Evolutionary conservation across 1,139 yeast species (phyloP), one percentile per base, ranked within the genome.

Genomic region (Kodamaea ohmeri): DNA sequence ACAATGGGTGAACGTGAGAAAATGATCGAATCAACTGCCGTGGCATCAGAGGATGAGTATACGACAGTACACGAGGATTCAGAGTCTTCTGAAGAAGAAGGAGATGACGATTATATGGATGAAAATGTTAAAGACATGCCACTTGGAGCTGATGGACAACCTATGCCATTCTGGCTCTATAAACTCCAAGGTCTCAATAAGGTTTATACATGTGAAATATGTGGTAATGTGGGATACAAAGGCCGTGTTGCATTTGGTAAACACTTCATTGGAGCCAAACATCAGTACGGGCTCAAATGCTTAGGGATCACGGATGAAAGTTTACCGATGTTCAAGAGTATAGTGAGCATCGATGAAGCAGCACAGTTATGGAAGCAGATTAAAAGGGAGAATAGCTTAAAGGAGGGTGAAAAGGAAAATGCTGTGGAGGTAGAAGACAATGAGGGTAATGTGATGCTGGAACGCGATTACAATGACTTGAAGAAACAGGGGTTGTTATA

Each of bases 81-180:
- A 2, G 25, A 20, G 19, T 51, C 45, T 1, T 16, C 41, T 3
- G 61, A 65, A n/a, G 60, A 59, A 24, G 66, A 65, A 15, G 61
- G 59, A 8, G 63, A 55, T n/a, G 53, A 53, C 12, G 61, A 59
- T 14, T 58, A 53, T 16, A 63, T 57, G 35, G 53, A 51, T 11
- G 53, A 55, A 41, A 38, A 36, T 27, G 34, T 33, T 42, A 67
- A 78, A 40, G 78, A 83, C 44, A 60, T 87, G 39, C 96, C 96
- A 0, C 46, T 87, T 1, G 97, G 96, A 0, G 75, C 87, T 25
- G 96, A 90, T 59, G 97, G 97, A 0, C 75, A 75, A 29, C 97
- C 97, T 0, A 88, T 92, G 27, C 98, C 98, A 1, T 79, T 72
- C 42, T 92, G 99, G 99, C 65, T 92, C 20, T 90, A 80, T 71